phyloP scores from a whole-genome alignment of 2,329 filamentous ascomycete species.

The Pseudopyricularia javanii region DNA sequence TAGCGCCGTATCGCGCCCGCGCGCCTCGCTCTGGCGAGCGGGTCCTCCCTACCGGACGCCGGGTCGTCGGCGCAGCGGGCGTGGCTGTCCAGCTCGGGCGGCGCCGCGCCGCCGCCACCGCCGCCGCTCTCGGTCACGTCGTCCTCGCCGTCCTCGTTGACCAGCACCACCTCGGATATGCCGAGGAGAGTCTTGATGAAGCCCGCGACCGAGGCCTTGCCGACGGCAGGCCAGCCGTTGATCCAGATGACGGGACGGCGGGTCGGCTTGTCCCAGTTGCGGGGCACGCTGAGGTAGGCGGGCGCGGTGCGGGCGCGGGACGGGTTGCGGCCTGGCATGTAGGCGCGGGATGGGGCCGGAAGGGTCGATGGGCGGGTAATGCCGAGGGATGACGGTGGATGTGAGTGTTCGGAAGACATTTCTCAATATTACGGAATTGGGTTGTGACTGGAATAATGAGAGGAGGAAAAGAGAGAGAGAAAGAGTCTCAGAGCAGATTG shows the following conservation, averaged over 20 bases:
- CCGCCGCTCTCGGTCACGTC: background rate
- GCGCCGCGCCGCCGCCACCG: background rate
- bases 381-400: background rate
- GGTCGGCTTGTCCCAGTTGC: background rate
- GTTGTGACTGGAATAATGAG: background rate
- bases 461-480: no score
- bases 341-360: background rate
- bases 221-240: conserved; percentile 20
- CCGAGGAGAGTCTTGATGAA: conserved; percentile 17
- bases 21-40: background rate
- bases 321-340: background rate
- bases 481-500: no score
- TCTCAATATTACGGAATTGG: background rate
- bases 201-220: conserved; percentile 19
- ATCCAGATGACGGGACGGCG: conserved; percentile 16
- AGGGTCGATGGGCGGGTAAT: background rate
- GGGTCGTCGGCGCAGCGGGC: conserved; percentile 2
- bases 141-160: conserved; percentile 8
- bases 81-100: conserved; percentile 3
- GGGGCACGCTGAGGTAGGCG: background rate
- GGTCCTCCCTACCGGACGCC: background rate
- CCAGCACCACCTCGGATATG: conserved; percentile 15
- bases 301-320: background rate
- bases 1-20: background rate
- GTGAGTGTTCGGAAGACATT: background rate